Percentiles rank a stretch among this genome's conserved stretches.
Evolutionary conservation across 2,329 filamentous ascomycete species (phyloP).

Genomic region (Colletotrichum sp.): DNA sequence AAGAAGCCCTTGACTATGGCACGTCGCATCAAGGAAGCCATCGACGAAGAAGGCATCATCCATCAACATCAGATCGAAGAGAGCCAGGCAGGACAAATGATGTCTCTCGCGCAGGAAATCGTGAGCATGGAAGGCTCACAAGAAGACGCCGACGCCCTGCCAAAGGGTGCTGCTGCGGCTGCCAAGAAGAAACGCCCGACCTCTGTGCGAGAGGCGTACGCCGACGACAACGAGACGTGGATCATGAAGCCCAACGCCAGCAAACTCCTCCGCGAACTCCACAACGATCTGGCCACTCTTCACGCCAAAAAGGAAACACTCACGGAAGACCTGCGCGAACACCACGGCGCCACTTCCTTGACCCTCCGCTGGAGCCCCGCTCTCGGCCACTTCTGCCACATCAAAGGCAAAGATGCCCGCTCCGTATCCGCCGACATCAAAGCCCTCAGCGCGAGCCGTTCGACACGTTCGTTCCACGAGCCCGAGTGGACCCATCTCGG

Average conservation of each 20-base stretch:
- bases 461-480: constrained; percentile 83
- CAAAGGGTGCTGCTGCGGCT: constrained; percentile 48
- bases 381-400: constrained; percentile 88
- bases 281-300: constrained; percentile 68
- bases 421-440: constrained; percentile 34
- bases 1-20: constrained; percentile 72
- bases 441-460: constrained; percentile 80
- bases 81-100: constrained; percentile 71
- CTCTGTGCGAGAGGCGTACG: constrained; percentile 62
- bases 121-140: constrained; percentile 68
- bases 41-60: constrained; percentile 91
- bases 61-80: constrained; percentile 81
- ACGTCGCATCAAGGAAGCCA: constrained; percentile 73
- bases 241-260: constrained; percentile 75
- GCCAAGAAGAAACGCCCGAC: constrained; percentile 46
- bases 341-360: constrained; percentile 68
- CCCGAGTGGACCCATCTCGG: constrained; percentile 86
- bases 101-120: constrained; percentile 75
- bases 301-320: constrained; percentile 65
- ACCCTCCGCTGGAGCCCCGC: constrained; percentile 86
- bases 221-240: constrained; percentile 65
- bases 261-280: constrained; percentile 66
- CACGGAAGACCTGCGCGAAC: constrained; percentile 63
- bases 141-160: constrained; percentile 58
- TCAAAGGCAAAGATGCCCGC: constrained; percentile 78